A percentile compares a stretch with the other conserved stretches of the same genome.
Evolutionary conservation across 345 rosid genomes (phyloP).

Genomic region (Pseudoturritis turrita): DNA sequence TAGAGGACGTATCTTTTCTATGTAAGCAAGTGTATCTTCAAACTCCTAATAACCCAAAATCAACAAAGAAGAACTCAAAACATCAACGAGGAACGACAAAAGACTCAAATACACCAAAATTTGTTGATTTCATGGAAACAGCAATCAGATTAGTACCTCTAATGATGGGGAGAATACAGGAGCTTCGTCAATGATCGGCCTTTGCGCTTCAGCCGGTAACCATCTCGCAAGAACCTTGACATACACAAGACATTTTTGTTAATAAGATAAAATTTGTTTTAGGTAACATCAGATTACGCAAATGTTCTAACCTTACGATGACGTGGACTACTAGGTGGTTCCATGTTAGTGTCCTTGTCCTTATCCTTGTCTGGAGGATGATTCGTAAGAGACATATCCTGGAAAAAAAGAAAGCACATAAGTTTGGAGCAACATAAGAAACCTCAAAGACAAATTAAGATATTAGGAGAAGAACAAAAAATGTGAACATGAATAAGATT

Average conservation of each 20-base stretch:
- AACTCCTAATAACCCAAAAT: conserved; percentile 58
- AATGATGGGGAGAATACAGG: conserved; percentile 74
- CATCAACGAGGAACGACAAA: not conserved
- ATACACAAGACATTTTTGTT: not conserved
- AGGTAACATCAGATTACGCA: not conserved
- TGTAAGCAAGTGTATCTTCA: conserved; percentile 81
- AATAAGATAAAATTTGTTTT: conserved; percentile 3
- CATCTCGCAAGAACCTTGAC: conserved; percentile 73
- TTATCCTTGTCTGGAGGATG: conserved; percentile 20
- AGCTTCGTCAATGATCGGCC: conserved; percentile 72
- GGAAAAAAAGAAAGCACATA: not conserved
- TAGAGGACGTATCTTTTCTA: conserved; percentile 69
- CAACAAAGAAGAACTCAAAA: conserved; percentile 1
- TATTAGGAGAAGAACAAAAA: no score
- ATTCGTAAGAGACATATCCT: conserved; percentile 26
- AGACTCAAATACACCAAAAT: not conserved
- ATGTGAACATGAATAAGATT: not conserved
- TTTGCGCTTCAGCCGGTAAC: conserved; percentile 67
- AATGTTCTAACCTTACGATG: conserved; percentile 23
- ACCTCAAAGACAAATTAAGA: no score
- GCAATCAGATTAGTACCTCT: conserved; percentile 50
- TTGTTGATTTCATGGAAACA: not conserved
- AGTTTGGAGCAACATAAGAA: no score
- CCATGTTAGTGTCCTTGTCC: conserved; percentile 26
- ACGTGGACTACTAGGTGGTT: conserved; percentile 35